Evolutionary conservation across 2,329 filamentous ascomycete genomes (phyloP).

Genomic region (Neobulgaria alba): DNA sequence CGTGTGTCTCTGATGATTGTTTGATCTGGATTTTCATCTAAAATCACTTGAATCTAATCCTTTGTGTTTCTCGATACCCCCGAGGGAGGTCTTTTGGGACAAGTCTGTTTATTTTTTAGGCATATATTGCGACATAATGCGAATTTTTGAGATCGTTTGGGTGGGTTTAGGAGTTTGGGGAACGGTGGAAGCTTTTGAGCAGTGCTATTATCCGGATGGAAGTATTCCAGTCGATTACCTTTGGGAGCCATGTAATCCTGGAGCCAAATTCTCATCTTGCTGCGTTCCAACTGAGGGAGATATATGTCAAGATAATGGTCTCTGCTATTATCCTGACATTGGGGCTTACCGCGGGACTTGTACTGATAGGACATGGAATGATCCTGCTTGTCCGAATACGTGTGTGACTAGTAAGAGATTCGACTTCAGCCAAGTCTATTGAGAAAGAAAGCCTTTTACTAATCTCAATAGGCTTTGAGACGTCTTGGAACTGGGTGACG

Average conservation of each 20-base stretch:
- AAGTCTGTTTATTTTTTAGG: too few relatives aligned
- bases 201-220: slow-evolving; percentile 18
- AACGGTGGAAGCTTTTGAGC: slow-evolving; percentile 5
- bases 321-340: slow-evolving; percentile 11
- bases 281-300: slow-evolving; percentile 15
- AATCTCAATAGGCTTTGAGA: slow-evolving; percentile 9
- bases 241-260: slow-evolving; percentile 12
- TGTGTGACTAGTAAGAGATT: slow-evolving; percentile 11
- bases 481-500: slow-evolving; percentile 13
- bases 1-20: too few relatives aligned
- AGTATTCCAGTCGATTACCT: slow-evolving; percentile 16
- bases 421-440: background rate
- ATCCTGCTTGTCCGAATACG: slow-evolving; percentile 12
- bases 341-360: slow-evolving; percentile 14
- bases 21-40: too few relatives aligned
- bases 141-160: too few relatives aligned
- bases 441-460: background rate
- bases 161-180: too few relatives aligned
- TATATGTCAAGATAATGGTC: slow-evolving; percentile 14
- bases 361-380: slow-evolving; percentile 16
- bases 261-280: slow-evolving; percentile 10
- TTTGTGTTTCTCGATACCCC: too few relatives aligned
- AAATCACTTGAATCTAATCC: too few relatives aligned
- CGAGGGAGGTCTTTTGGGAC: too few relatives aligned
- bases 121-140: too few relatives aligned